Conservation (phyloP, 305 asterid genomes). For the Fraxinus angustifolia region DNA sequence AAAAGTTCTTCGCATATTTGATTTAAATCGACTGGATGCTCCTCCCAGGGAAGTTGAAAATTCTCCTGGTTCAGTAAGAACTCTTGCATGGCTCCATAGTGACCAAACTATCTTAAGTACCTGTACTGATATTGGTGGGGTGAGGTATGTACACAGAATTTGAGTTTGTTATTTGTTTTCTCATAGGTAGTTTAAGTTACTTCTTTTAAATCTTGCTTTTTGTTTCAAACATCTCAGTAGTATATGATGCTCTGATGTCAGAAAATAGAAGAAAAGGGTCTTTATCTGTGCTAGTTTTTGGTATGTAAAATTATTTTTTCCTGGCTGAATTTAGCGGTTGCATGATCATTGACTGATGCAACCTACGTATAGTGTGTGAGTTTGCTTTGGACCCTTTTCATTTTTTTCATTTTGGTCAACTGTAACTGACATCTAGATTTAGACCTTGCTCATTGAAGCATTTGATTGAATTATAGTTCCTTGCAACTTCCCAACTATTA, state of each 20-base stretch:
- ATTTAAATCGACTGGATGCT: slow-evolving; percentile 76
- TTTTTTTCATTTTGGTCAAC: neutral
- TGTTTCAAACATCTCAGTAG: neutral
- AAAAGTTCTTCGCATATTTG: slow-evolving; percentile 73
- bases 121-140: slow-evolving; percentile 82
- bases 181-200: slow-evolving; percentile 5
- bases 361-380: neutral
- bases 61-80: slow-evolving; percentile 85
- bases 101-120: slow-evolving; percentile 91
- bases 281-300: neutral
- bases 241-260: neutral
- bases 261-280: neutral
- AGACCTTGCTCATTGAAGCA: neutral
- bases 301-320: neutral
- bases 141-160: slow-evolving; percentile 55
- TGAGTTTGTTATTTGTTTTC: neutral
- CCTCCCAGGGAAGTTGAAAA: slow-evolving; percentile 85
- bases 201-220: neutral
- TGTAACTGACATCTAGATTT: neutral
- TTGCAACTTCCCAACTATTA: neutral
- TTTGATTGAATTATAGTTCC: neutral
- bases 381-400: neutral
- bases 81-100: slow-evolving; percentile 85
- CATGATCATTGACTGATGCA: neutral
- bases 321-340: neutral